Conservation (phyloP, 208 protist species). For the Trypanosoma avium region DNA sequence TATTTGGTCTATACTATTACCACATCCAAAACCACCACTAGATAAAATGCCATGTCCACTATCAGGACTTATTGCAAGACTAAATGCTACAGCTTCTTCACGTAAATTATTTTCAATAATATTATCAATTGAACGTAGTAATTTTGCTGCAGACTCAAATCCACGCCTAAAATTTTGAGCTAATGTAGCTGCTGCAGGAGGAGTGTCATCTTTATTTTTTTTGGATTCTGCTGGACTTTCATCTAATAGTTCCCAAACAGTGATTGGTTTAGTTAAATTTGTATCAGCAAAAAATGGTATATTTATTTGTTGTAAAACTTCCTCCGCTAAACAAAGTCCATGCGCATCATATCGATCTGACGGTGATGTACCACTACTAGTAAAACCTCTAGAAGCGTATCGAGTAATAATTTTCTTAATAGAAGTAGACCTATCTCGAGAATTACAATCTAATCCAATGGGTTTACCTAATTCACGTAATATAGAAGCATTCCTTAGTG, state of each 20-base stretch:
- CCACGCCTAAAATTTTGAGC: slow-evolving; percentile 10
- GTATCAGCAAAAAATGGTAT: slow-evolving; percentile 68
- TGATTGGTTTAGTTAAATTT: slow-evolving; percentile 32
- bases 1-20: not conserved
- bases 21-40: not conserved
- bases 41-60: not conserved
- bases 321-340: slow-evolving; percentile 45
- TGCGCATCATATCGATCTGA: slow-evolving; percentile 17
- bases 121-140: slow-evolving; percentile 2
- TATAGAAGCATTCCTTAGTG: not conserved
- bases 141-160: slow-evolving; percentile 9
- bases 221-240: slow-evolving; percentile 13
- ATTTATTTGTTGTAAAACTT: slow-evolving; percentile 43
- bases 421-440: not conserved
- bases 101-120: slow-evolving; percentile 2
- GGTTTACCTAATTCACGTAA: not conserved
- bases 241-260: slow-evolving; percentile 43
- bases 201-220: slow-evolving; percentile 11
- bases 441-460: not conserved
- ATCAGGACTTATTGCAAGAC: not conserved
- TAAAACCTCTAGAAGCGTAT: slow-evolving; percentile 16
- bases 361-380: slow-evolving; percentile 1
- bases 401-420: slow-evolving; percentile 12
- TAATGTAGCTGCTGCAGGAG: not conserved
- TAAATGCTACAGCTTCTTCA: slow-evolving; percentile 13